These are phyloP conservation scores for Penstemon barbatus DNA, from an alignment of 257 asterid species.

Conservation along the genomic window DNA sequence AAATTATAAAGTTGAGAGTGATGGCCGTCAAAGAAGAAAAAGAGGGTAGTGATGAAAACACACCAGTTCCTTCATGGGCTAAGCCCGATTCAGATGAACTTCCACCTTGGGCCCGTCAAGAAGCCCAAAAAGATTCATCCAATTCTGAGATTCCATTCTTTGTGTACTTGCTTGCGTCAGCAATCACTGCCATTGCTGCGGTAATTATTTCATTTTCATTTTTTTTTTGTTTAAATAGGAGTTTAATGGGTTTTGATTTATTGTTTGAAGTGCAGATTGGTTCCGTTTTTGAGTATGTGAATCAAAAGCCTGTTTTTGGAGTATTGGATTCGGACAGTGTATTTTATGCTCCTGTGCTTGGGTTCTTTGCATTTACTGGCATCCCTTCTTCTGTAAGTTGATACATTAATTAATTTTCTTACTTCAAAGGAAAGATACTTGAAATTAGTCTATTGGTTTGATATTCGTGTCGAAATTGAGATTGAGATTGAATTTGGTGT, in stretches of 20 bases:
- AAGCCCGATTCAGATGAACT: constrained; percentile 73
- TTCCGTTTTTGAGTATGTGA: constrained; percentile 83
- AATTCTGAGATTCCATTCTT: constrained; percentile 62
- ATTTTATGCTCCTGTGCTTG: constrained; percentile 88
- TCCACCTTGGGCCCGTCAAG: constrained; percentile 92
- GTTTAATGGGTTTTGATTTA: constrained; percentile 26
- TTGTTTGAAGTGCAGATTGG: constrained; percentile 64
- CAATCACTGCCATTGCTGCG: constrained; percentile 93
- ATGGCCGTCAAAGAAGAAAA: constrained; percentile 38
- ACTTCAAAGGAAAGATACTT: neutral
- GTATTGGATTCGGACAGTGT: constrained; percentile 73
- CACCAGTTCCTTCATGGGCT: constrained; percentile 84
- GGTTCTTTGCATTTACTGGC: constrained; percentile 84
- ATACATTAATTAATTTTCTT: neutral
- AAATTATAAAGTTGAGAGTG: constrained; percentile 30
- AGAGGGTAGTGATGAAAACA: constrained; percentile 40
- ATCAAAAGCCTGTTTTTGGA: constrained; percentile 83
- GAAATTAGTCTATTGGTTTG: too few relatives aligned
- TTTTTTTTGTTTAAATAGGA: neutral
- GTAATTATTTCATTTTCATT: constrained; percentile 32
- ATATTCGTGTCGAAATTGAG: too few relatives aligned
- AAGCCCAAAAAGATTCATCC: constrained; percentile 61
- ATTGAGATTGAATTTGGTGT: too few relatives aligned
- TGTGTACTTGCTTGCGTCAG: constrained; percentile 87
- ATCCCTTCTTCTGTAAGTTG: constrained; percentile 77